Percentiles rank a stretch among this genome's conserved stretches.
phyloP scores from a whole-genome alignment of 1,284 basidiomycete species.

The Farysia itapuensis region DNA sequence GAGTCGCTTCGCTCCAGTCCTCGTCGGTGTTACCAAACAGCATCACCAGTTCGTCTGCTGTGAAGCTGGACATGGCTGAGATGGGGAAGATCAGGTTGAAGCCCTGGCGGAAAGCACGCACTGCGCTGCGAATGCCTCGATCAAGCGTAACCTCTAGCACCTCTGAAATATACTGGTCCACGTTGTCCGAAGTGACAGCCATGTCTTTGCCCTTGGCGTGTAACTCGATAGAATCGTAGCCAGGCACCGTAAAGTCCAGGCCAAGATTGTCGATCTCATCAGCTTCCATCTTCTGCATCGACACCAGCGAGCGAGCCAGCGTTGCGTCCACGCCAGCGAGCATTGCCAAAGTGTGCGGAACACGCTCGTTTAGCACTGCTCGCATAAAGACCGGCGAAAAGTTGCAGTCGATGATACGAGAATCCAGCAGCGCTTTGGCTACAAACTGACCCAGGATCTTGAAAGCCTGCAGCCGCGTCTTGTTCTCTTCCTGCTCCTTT shows the following conservation, averaged over 20 bases:
- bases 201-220: slow-evolving; percentile 78
- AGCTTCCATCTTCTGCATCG: slow-evolving; percentile 70
- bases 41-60: slow-evolving; percentile 87
- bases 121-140: slow-evolving; percentile 49
- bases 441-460: slow-evolving; percentile 92
- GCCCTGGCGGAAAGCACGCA: slow-evolving; percentile 60
- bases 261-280: slow-evolving; percentile 76
- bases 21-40: slow-evolving; percentile 93
- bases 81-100: slow-evolving; percentile 83
- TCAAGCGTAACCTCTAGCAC: slow-evolving; percentile 59
- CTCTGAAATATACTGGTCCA: slow-evolving; percentile 81
- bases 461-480: slow-evolving; percentile 70
- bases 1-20: slow-evolving; percentile 66
- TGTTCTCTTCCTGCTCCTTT: not conserved
- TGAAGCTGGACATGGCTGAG: slow-evolving; percentile 83
- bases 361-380: slow-evolving; percentile 78
- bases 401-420: slow-evolving; percentile 91
- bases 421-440: slow-evolving; percentile 96
- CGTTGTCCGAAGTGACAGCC: slow-evolving; percentile 78
- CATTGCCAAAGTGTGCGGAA: slow-evolving; percentile 77
- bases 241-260: slow-evolving; percentile 93
- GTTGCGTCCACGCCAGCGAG: slow-evolving; percentile 75
- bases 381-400: slow-evolving; percentile 91
- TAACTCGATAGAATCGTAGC: slow-evolving; percentile 82
- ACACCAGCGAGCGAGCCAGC: slow-evolving; percentile 80